Percentiles rank a stretch among this genome's conserved stretches.
These are phyloP conservation scores for Phytophthora lateralis DNA, from an alignment of 352 stramenopile species.

Conservation along the genomic window DNA sequence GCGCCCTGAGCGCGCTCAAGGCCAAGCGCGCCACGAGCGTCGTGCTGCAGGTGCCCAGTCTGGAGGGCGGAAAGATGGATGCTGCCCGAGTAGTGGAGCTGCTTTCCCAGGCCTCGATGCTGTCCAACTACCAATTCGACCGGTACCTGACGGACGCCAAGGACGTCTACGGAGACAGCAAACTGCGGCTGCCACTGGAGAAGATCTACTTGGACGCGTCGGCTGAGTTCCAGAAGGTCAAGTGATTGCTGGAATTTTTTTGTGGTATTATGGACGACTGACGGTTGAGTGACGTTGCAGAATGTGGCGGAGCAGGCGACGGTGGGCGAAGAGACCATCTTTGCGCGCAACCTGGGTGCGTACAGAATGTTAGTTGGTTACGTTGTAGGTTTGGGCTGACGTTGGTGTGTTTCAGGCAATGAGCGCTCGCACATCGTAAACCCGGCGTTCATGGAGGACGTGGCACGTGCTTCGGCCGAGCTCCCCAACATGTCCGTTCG, in stretches of 20 bases:
- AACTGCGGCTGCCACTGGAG: constrained; percentile 69
- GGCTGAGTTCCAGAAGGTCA: constrained; percentile 63
- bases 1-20: constrained; percentile 54
- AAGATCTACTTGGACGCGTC: constrained; percentile 64
- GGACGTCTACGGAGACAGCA: constrained; percentile 64
- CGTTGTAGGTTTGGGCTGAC: background rate
- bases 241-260: background rate
- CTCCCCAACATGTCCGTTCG: constrained; percentile 81
- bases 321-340: constrained; percentile 83
- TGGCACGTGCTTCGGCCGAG: constrained; percentile 65
- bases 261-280: background rate
- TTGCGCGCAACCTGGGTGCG: constrained; percentile 80
- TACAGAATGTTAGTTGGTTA: background rate
- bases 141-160: constrained; percentile 71
- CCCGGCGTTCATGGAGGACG: constrained; percentile 83
- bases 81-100: constrained; percentile 63
- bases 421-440: constrained; percentile 78
- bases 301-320: constrained; percentile 66
- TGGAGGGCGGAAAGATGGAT: constrained; percentile 36
- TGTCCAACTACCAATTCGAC: constrained; percentile 91
- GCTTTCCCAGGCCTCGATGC: constrained; percentile 73
- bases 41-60: constrained; percentile 58
- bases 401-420: constrained; percentile 45
- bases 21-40: constrained; percentile 59
- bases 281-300: constrained; percentile 26